Evolutionary conservation across 2,329 filamentous ascomycete genomes (phyloP), one percentile per base, ranked within the genome.

Genomic region (Sordariomycetes sp.): DNA sequence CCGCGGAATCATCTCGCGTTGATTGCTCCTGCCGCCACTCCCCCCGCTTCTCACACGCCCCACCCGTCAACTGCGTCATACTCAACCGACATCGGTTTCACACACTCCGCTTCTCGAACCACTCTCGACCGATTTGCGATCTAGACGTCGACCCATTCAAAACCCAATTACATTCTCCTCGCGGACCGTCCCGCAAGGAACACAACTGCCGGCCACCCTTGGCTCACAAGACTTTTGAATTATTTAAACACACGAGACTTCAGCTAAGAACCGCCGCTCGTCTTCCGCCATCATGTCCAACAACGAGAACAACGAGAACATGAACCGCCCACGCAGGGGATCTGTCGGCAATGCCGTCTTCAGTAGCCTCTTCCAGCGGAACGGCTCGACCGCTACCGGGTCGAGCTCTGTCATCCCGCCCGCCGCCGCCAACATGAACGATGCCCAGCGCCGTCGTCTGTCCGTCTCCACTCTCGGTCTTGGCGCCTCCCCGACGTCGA

Each of bases 401-500:
- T 72, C 72, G 34, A 65, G 64, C 58, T 69, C 71, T 28, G 69
- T 74, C 50, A 80, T 80, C 63, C 76, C 79, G 54, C 62, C 59
- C 34, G 70, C 69, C 34, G 69, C 69, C 52, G 68, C 74, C 55
- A 70, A 71, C 37, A 72, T 77, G 32, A 76, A 81, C 62, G 79
- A 85, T 58, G 28, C 79, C 62, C 80, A 81, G 61, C 82, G 84
- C 60, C 85, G 88, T 60, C 83, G 88, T 53, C 80, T 91, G 63
- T 92, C 88, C 52, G 82, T 91, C 66, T 86, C 83, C 53, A 89
- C 87, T 3, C 73, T 90, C 34, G 88, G 88, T 37, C 76, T 90
- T n/a, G 87, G 87, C 62, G 80, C 79, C 24, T 86, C 87, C 4
- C 86, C 87, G n/a, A 82, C 66, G 16, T 57, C 57, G 76, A 79